Evolutionary conservation across 116 monocot species (phyloP).

Genomic region (Thalassia testudinum): DNA sequence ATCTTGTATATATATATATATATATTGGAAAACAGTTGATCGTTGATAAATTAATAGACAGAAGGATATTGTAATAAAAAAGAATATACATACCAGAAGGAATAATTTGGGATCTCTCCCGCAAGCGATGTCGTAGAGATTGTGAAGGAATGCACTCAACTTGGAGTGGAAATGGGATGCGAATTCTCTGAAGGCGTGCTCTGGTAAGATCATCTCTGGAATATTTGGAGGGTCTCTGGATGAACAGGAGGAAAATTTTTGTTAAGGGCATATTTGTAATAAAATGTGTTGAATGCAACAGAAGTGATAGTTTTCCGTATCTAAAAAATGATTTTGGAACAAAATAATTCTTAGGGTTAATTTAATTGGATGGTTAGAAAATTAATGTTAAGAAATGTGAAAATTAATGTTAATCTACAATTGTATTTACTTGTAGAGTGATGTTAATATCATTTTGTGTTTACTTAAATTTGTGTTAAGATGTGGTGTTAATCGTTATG

Average conservation of each 20-base stretch:
- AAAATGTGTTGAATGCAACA: background rate
- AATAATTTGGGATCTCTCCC: conserved; percentile 76
- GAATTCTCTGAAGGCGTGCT: conserved; percentile 26
- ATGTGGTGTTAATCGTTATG: no score
- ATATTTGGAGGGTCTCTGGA: conserved; percentile 45
- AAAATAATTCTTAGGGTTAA: no score
- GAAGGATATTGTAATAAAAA: no score
- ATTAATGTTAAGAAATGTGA: no score
- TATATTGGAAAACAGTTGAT: background rate
- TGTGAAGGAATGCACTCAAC: conserved; percentile 12
- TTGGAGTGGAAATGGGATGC: conserved; percentile 26
- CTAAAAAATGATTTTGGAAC: no score
- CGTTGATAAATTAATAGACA: background rate
- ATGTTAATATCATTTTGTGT: no score
- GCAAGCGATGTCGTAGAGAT: conserved; percentile 46
- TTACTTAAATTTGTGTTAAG: no score
- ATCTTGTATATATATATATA: background rate
- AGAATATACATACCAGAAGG: conserved; percentile 48
- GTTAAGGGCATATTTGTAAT: background rate
- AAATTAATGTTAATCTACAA: no score
- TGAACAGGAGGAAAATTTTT: background rate
- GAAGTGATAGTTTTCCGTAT: no score
- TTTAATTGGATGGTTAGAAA: no score
- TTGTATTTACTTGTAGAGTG: no score
- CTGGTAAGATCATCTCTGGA: conserved; percentile 42